phyloP scores from a whole-genome alignment of 306 rosid genomes.

The Sophora flavescens region DNA sequence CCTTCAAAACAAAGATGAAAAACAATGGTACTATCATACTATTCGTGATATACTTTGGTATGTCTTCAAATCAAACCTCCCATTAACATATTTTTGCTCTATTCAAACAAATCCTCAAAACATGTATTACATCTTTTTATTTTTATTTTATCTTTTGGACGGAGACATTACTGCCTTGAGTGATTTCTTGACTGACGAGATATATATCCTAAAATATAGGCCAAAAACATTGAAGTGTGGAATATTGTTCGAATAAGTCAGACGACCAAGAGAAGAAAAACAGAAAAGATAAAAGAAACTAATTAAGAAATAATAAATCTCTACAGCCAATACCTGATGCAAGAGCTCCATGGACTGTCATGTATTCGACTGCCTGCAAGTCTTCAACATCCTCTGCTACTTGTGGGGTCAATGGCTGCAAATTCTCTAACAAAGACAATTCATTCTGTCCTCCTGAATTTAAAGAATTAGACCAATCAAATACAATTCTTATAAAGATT shows the following conservation, averaged over 20 bases:
- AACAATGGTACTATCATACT: neutral
- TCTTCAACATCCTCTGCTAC: constrained; percentile 66
- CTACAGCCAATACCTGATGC: constrained; percentile 64
- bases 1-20: constrained; percentile 16
- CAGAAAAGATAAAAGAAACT: constrained; percentile 1
- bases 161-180: constrained; percentile 14
- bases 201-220: constrained; percentile 9
- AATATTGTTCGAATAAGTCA: constrained; percentile 8
- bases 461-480: constrained; percentile 49
- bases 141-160: constrained; percentile 23
- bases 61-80: constrained; percentile 7
- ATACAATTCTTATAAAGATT: constrained; percentile 29
- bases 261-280: constrained; percentile 14
- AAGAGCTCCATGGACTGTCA: constrained; percentile 77
- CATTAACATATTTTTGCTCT: neutral
- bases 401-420: constrained; percentile 84
- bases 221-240: neutral
- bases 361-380: constrained; percentile 65
- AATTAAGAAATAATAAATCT: neutral
- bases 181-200: constrained; percentile 10
- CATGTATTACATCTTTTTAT: neutral
- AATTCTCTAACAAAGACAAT: constrained; percentile 56
- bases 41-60: neutral
- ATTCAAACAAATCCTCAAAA: constrained; percentile 14
- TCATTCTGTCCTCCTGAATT: constrained; percentile 61